A percentile compares a stretch with the other conserved stretches of the same genome.
Conservation (phyloP, 768 basidiomycete species). For the Xerocomus potaroensis region DNA sequence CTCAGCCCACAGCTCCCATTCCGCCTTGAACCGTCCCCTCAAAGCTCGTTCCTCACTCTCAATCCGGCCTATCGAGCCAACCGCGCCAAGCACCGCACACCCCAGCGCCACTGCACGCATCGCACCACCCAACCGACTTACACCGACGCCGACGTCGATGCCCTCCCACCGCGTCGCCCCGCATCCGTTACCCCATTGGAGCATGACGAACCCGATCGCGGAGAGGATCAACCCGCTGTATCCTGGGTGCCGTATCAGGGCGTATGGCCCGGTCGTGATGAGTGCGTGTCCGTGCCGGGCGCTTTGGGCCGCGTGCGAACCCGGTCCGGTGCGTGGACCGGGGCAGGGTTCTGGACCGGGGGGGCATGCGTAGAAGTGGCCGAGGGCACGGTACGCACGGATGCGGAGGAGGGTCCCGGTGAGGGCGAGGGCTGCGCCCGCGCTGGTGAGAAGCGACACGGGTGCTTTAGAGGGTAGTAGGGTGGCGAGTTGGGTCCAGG, state of each 20-base stretch:
- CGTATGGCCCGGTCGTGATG: slow-evolving; percentile 27
- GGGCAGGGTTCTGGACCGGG: not conserved
- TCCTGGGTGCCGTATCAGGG: slow-evolving; percentile 27
- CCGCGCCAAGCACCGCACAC: slow-evolving; percentile 1
- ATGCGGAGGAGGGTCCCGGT: slow-evolving; percentile 41
- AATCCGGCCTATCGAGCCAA: slow-evolving; percentile 10
- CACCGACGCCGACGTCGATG: not conserved
- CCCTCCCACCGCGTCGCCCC: not conserved
- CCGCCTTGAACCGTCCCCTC: slow-evolving; percentile 11
- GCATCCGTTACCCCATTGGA: slow-evolving; percentile 2
- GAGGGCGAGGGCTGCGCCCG: slow-evolving; percentile 37
- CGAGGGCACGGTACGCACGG: slow-evolving; percentile 25
- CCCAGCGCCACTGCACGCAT: slow-evolving; percentile 12
- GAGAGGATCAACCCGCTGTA: slow-evolving; percentile 32
- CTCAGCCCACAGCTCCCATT: slow-evolving; percentile 36
- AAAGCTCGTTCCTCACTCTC: slow-evolving; percentile 11
- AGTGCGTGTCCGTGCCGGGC: slow-evolving; percentile 17
- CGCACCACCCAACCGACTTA: not conserved
- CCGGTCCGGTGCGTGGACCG: not conserved
- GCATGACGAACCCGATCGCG: slow-evolving; percentile 9
- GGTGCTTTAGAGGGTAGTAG: too few relatives aligned
- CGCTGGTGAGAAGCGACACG: slow-evolving; percentile 17
- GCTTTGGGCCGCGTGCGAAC: not conserved
- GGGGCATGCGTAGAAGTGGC: slow-evolving; percentile 21
- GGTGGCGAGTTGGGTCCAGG: not conserved